These are phyloP conservation scores for Pythium chondricola DNA, from an alignment of 352 stramenopile species.

Conservation along the genomic window DNA sequence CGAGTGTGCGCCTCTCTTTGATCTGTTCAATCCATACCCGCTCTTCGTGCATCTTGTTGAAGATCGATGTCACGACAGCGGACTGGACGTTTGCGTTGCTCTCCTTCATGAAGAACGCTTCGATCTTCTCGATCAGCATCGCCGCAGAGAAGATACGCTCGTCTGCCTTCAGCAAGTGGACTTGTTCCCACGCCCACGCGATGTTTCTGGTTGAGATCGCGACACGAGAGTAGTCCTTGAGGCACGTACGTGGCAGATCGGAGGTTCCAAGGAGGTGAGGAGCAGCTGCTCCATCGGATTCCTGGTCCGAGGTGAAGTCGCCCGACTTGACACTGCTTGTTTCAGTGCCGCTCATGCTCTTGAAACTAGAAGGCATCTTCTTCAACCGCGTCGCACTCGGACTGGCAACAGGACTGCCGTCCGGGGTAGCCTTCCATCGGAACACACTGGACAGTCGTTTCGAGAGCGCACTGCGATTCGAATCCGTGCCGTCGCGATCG, in stretches of 20 bases:
- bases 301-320: constrained; percentile 4
- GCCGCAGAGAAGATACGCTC: constrained; percentile 72
- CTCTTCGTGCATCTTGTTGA: constrained; percentile 50
- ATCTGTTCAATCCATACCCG: constrained; percentile 42
- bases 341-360: constrained; percentile 5
- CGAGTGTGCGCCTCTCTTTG: constrained; percentile 42
- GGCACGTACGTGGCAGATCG: constrained; percentile 7
- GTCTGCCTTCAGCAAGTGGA: constrained; percentile 54
- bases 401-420: constrained; percentile 9
- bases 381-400: not conserved
- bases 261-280: not conserved
- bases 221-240: constrained; percentile 54
- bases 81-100: constrained; percentile 2
- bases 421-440: constrained; percentile 27
- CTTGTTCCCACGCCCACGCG: constrained; percentile 67
- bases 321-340: constrained; percentile 6
- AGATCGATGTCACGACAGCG: constrained; percentile 14
- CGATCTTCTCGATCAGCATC: constrained; percentile 60
- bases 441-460: constrained; percentile 49
- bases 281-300: not conserved
- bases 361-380: not conserved
- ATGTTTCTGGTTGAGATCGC: constrained; percentile 33
- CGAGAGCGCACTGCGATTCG: constrained; percentile 22
- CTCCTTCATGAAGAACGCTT: constrained; percentile 36
- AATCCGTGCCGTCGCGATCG: constrained; percentile 12